Base-by-base conservation (phyloP, 2,329 filamentous ascomycete genomes). In the Epichloe gansuensis region DNA sequence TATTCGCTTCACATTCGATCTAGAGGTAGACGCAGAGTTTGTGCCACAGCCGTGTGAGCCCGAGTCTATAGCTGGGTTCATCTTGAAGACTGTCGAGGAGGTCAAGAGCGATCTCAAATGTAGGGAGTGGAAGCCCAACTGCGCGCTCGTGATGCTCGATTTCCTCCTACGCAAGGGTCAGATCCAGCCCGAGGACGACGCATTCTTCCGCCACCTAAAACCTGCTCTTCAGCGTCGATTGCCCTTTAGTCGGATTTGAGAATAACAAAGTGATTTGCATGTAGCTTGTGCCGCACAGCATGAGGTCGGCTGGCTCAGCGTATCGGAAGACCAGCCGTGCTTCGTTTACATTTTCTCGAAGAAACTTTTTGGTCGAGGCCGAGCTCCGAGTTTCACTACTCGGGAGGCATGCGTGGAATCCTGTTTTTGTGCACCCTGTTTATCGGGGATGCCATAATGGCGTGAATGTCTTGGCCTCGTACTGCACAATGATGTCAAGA, bases 111-210 rank as follows among this genome's bases (percentile, higher is more conserved):
- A 60, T 25, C 56, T 69, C 46, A 55, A 57, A 17, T 52, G 51
- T 5, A 50, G 56, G 8, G 51, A 52, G 31, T 70, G 68, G 68
- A 70, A 70, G 58, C 67, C 67, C n/a, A 69, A 69, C 50, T 68
- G 65, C 46, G 68, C 61, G n/a, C 56, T 70, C 5, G 66, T 68
- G n/a, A 69, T 69, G 63, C 57, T 70, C 25, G 65, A 69, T 45
- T 70, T 69, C 48, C 53, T 70, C 41, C 52, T 65, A 12, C 63
- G 66, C 17, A 63, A 63, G 52, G 58, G 60, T 4, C 60, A 62
- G 37, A 54, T 68, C 42, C 57, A 48, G 11, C 57, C 56, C 7
- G 54, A 52, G 2, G 60, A 64, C 4, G 62, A 65, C 39, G 56
- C 54, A 23, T 54, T 56, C 5, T 61, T 60, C 17, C 52, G 52